Conservation (phyloP, 805 yeast species). For the Ogataea henricii region DNA sequence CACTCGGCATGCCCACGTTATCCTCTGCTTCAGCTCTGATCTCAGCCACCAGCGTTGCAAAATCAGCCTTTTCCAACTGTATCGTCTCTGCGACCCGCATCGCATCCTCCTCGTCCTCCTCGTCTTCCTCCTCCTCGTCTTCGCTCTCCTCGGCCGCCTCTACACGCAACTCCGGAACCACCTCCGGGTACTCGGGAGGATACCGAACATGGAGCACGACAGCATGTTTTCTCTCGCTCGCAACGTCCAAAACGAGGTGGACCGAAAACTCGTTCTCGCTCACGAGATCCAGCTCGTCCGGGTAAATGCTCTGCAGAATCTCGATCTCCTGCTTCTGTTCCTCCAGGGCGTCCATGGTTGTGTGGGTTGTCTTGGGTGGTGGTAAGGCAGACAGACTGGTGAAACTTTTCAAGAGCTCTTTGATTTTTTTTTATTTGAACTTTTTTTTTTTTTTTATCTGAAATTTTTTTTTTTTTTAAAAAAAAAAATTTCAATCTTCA, state of each 20-base stretch:
- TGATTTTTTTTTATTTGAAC: conserved; percentile 5
- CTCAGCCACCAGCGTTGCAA: conserved; percentile 40
- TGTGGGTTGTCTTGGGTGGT: no score
- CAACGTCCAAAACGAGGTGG: conserved; percentile 65
- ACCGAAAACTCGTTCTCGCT: conserved; percentile 57
- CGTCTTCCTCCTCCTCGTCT: conserved; percentile 45
- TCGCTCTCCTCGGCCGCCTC: conserved; percentile 35
- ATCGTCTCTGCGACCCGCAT: conserved; percentile 58
- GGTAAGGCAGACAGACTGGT: no score
- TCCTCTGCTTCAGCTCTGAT: conserved; percentile 66
- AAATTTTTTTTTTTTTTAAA: no score
- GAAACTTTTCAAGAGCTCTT: neutral
- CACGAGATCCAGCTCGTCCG: conserved; percentile 72
- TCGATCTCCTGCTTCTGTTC: conserved; percentile 91
- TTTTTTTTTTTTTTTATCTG: conserved; percentile 5
- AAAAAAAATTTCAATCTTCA: neutral
- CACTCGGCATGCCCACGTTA: conserved; percentile 87
- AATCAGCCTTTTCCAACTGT: conserved; percentile 54
- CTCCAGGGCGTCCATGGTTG: conserved; percentile 68
- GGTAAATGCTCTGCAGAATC: conserved; percentile 87
- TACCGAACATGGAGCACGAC: conserved; percentile 63
- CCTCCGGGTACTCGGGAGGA: conserved; percentile 83
- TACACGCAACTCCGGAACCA: conserved; percentile 59
- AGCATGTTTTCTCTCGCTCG: conserved; percentile 57
- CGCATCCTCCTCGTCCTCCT: conserved; percentile 48